Base-by-base conservation (phyloP, 2,329 filamentous ascomycete genomes). In the Epichloe glyceriae region DNA sequence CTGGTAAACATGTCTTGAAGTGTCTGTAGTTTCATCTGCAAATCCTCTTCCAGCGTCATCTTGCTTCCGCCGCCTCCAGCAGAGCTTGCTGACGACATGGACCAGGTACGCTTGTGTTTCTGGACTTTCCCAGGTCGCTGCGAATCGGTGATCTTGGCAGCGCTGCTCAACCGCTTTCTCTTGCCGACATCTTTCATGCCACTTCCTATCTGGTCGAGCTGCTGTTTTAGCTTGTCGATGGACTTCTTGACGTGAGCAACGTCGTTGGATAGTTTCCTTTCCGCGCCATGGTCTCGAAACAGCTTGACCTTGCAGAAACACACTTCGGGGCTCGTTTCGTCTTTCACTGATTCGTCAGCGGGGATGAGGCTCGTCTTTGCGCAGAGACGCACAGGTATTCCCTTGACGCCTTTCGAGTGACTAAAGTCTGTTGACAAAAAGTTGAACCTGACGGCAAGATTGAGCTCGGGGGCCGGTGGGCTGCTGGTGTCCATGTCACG, bases 351-450 rank as follows among this genome's bases (percentile, higher is more conserved):
- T 8, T 74, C 68, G 26, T 76, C 75, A 15, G 73, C 68, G 0
- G 76, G 69, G 1, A 91, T 53, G 11, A 83, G 68, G 56, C 86
- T 85, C 0, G 93, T 97, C 68, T 97, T 97, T 14, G 90, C 83
- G 66, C 91, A 97, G 0, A 97, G 76, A 50, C 93, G 76, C 4
- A 98, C 90, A 0, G 93, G 91, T 56, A 97, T 96, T 37, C 93
- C 93, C 68, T 97, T 98, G 46, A 98, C 93, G 44, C 93, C 93
- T 64, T 98, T 98, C 10, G 93, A 97, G 63, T 97, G 93, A 66
- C 91, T 97, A 64, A 97, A 98, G 64, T 98, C 93, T 8, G 93
- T 98, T 0, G 93, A 98, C 0, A 98, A 74, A 63, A 98, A 98
- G 70, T 98, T 98, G 75, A 97, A 98, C 44, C 93, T 86, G 12